Base-by-base conservation (phyloP, 257 asterid genomes). In the Solanum habrochaites region DNA sequence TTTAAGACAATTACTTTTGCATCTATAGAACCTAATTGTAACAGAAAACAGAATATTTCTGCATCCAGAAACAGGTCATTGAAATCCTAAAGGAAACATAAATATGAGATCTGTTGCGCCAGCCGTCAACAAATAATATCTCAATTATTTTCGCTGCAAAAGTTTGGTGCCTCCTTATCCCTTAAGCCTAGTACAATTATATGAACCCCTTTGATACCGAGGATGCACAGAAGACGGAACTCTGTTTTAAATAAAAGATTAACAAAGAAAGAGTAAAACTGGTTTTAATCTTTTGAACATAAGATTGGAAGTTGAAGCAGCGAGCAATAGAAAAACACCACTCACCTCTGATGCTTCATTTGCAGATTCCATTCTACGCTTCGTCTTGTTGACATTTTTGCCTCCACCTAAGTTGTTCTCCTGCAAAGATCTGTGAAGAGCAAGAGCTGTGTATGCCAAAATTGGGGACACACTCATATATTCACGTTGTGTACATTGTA, bases 361-460 rank as follows among this genome's bases (percentile, higher is more conserved):
- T 42, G 89, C 87, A 16, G 85, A 60, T 72, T 85, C 88, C 20
- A 47, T 23, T 37, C 25, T 45, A 31, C 77, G 87, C 82, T 56
- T 66, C 69, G 56, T 81, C 43, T 77, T 84, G 20, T 47, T 37
- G 58, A 85, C 86, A 47, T 67, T 86, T 75, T 70, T 86, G 72
- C 52, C 72, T 86, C 90, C 94, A 82, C 83, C 86, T 64, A 90
- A 18, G 89, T 88, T 88, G 90, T 89, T 88, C 87, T 91, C 88
- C 87, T 91, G 89, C 88, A 94, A 92, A 90, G 95, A 92, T 93
- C 94, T 92, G 35, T 92, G 96, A 86, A 95, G 91, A 21, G 96
- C 64, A 88, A 97, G 93, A 87, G 95, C 83, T 64, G 97, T 88
- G 90, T 96, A 97, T 42, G 95, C 95, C 90, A 91, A 91, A 91